Base-by-base conservation (phyloP, 768 basidiomycete genomes). In the Dacryopinax spathularia region DNA sequence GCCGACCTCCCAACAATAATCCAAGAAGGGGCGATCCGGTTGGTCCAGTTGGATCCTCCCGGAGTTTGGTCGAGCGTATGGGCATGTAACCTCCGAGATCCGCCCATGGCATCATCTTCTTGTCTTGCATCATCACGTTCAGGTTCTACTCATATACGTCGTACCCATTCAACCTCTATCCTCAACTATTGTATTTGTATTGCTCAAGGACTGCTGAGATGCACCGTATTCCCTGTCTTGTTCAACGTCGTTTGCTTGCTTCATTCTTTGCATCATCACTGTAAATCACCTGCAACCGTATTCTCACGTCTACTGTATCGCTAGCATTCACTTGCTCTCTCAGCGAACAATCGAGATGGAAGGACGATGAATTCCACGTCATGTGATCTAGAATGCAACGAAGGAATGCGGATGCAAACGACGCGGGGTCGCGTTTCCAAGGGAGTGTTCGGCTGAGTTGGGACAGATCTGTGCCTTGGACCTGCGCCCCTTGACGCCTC, bases 361-460 rank as follows among this genome's bases (percentile, higher is more conserved):
- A 56, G 25, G 31, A 27, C 22, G 15, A 5, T 3, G 25, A 56
- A 56, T 56, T 13, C 29, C 25, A 25, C 25, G 25, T 56, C 48
- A 56, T 56, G 48, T 56, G 48, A 56, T 56, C 48, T 56, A 29
- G 48, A 56, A 56, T 29, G 48, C 10, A 27, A 56, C 48, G 13
- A 56, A 13, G 39, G 48, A 56, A 56, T 56, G 48, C 48, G 48
- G 48, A 56, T 3, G 48, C 48, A 56, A 56, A 56, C 7, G 18
- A 29, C 48, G 48, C 48, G 48, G 48, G 25, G 48, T 56, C 48
- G 48, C 48, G 48, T 56, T 56, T 56, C 48, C 48, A 56, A 27
- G 31, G 48, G 31, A 56, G 48, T 56, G 18, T 56, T 29, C 25
- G 31, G 9, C 48, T 3, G 3, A 7, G 3, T 56, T 18, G 10